Evolutionary conservation across 371 early-diverging fungal genomes (phyloP), one percentile per base, ranked within the genome.

Genomic region (Batrachochytrium dendrobatidis): DNA sequence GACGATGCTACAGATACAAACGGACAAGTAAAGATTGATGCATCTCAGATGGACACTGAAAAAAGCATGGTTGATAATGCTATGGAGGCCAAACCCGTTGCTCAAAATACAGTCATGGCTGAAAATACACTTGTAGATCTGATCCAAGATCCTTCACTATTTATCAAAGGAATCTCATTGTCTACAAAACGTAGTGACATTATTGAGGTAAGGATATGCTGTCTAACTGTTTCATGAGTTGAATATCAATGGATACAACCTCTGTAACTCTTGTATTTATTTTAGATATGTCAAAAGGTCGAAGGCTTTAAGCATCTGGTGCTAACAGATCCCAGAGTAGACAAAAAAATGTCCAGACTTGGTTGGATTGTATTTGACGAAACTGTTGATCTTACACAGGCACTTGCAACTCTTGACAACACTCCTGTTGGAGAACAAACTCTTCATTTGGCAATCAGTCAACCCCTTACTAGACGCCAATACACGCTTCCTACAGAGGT

Each of bases 291-390:
- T 56, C 65, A 73, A 46, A 76, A 82, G 45, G 76, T 85, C 4
- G 79, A 82, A 3, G 92, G 94, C 0, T 95, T 89, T 73, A 74
- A 84, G 63, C 85, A 85, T 71, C 70, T 94, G n/a, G 84, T 86
- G 1, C 72, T 96, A 20, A 87, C 91, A 17, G 95, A 94, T 59
- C 95, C 97, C 15, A 84, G 85, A 32, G 83, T 88, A 3, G 80
- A 76, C 64, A 87, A 88, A 66, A 85, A 88, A 60, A 87, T 87
- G 67, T 85, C 88, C 70, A 85, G 97, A 22, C 77, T 91, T 55
- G 97, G 94, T 7, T 96, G 97, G 97, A 83, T 92, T 62, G 83
- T 86, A 22, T 94, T 94, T 55, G 80, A 85, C 55, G 75, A 84
- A 34, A 92, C 87, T 20, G 86, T 88, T 3, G 86, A 93, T 64